Conservation (phyloP, 148 eudicot species). For the Persicaria tinctoria region DNA sequence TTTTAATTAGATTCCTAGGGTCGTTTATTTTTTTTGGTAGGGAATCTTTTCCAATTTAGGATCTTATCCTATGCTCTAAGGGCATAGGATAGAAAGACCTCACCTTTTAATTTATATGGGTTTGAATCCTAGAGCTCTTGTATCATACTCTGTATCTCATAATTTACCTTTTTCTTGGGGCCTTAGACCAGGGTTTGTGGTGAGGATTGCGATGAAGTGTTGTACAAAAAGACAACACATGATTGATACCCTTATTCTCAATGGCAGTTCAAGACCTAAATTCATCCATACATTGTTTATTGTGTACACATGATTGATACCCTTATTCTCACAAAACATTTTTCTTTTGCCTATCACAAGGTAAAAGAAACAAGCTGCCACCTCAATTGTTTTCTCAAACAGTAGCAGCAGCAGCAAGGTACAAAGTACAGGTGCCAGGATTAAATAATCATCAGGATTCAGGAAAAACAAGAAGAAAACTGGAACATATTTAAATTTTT, state of each 20-base stretch:
- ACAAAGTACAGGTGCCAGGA: not conserved
- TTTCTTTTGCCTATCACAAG: not conserved
- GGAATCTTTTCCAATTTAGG: no score
- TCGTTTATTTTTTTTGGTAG: no score
- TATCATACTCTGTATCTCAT: no score
- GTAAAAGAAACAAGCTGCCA: not conserved
- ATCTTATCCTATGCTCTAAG: no score
- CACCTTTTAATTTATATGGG: not conserved
- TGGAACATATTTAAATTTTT: not conserved
- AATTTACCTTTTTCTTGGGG: no score
- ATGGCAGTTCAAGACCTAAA: not conserved
- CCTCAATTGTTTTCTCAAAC: slow-evolving; percentile 11
- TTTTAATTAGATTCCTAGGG: no score
- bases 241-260: not conserved
- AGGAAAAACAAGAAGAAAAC: not conserved
- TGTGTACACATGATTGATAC: not conserved
- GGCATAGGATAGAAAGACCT: not conserved
- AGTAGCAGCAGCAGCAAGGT: not conserved
- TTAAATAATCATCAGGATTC: not conserved
- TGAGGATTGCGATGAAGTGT: no score
- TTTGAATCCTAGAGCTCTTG: no score
- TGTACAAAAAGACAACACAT: no score
- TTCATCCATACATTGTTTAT: not conserved
- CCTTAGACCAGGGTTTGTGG: no score
- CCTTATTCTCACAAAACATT: not conserved